phyloP scores from a whole-genome alignment of 257 asterid species.

The Nicotiana attenuata region DNA sequence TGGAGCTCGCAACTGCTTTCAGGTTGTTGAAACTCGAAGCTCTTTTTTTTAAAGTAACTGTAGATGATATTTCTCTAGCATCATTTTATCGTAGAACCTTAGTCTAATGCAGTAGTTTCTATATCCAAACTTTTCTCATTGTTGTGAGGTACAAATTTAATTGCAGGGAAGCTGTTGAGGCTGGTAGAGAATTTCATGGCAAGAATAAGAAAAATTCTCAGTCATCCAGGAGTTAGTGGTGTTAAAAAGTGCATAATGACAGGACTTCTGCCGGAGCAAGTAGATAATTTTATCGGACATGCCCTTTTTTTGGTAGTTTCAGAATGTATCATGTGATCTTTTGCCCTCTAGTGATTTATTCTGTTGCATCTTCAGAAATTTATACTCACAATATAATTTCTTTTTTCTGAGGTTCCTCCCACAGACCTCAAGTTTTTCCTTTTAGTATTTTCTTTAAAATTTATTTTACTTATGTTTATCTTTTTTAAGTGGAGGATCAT shows the following conservation, averaged over 20 bases:
- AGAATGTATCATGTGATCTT: background rate
- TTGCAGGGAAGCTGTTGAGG: slow-evolving; percentile 93
- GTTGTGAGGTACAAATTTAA: slow-evolving; percentile 1
- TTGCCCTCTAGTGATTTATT: background rate
- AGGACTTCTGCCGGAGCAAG: background rate
- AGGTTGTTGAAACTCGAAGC: slow-evolving; percentile 33
- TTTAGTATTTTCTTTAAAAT: background rate
- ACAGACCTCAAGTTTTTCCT: background rate
- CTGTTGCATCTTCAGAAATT: background rate
- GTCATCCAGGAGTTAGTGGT: background rate
- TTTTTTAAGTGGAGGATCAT: background rate
- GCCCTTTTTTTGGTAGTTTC: background rate
- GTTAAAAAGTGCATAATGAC: background rate
- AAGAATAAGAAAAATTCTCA: slow-evolving; percentile 24
- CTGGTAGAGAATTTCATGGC: slow-evolving; percentile 60
- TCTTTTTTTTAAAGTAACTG: background rate
- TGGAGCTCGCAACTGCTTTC: slow-evolving; percentile 93
- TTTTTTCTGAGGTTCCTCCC: background rate
- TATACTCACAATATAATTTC: background rate
- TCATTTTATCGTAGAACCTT: background rate
- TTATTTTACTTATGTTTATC: background rate
- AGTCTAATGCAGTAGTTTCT: slow-evolving; percentile 1
- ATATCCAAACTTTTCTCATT: background rate
- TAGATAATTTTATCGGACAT: background rate
- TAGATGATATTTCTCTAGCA: background rate